Evolutionary conservation across 2,329 filamentous ascomycete genomes (phyloP), one percentile per base, ranked within the genome.

Genomic region (Fusarium nelsonii): DNA sequence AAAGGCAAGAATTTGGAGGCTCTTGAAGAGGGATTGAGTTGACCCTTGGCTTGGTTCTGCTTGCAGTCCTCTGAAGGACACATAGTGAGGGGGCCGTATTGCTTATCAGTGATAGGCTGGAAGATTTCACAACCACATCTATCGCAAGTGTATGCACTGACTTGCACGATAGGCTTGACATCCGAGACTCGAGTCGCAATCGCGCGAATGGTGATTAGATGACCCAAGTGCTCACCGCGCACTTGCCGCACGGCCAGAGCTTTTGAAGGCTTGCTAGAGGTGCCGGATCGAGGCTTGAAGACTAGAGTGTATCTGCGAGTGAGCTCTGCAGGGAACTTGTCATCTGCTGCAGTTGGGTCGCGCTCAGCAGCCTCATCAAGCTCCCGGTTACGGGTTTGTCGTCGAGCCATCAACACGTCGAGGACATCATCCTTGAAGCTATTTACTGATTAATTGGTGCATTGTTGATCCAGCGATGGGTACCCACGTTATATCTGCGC

Each of bases 61-160:
- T 91, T 89, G 84, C 96, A 99, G 73, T 97, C 93, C n/a, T 90
- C 83, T 1, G 96, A 98, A 14, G 94, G 91, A 78, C 96, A 99
- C 77, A 93, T 88, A 1, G 91, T 88, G 67, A 99, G 84, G 4
- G 96, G 96, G 3, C 92, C 91, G 76, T 94, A 99, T 72, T 97
- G 92, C 81, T 94, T 97, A 58, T 94, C 91, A 59, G 89, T 93
- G 74, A 99, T 88, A 5, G 97, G 95, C 81, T 99, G 96, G 86
- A 98, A 99, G 75, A 99, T 95, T 81, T 99, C 96, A 78, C 92
- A 94, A 61, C 96, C 96, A 76, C 96, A 99, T 65, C 93, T 90
- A 80, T 99, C 96, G 81, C 96, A 99, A 54, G 94, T 96, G 81
- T 99, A 99, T 37, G 96, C 96, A 79, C 97, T 97, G 76, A 99